A percentile compares a stretch with the other conserved stretches of the same genome.
phyloP scores from a whole-genome alignment of 2,329 filamentous ascomycete species.

The Thielaviopsis ethacetica region DNA sequence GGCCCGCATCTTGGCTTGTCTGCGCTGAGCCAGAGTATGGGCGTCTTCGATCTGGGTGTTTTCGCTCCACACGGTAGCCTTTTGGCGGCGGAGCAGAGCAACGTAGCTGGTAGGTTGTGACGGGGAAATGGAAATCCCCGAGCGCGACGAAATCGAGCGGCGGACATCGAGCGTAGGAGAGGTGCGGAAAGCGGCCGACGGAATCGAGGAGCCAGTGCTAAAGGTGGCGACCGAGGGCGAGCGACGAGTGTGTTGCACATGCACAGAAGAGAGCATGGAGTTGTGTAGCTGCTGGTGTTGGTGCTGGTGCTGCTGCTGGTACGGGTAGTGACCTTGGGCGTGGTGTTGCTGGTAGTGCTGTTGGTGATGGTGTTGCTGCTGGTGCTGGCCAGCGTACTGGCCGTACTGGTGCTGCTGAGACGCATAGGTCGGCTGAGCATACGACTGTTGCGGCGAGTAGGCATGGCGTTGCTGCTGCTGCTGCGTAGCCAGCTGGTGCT shows the following conservation, averaged over 20 bases:
- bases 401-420: constrained; percentile 8
- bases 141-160: constrained; percentile 68
- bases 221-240: constrained; percentile 52
- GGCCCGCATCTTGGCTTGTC: constrained; percentile 74
- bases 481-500: constrained; percentile 3
- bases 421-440: constrained; percentile 3
- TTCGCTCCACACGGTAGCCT: constrained; percentile 97
- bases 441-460: constrained; percentile 3
- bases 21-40: constrained; percentile 62
- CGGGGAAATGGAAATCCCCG: constrained; percentile 31
- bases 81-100: constrained; percentile 88
- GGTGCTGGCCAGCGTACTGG: constrained; percentile 2
- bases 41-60: constrained; percentile 86
- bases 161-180: constrained; percentile 44
- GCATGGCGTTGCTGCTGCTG: constrained; percentile 10
- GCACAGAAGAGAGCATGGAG: constrained; percentile 12
- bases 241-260: constrained; percentile 30
- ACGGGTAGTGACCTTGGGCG: constrained; percentile 15
- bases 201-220: constrained; percentile 55
- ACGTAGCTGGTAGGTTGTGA: constrained; percentile 59
- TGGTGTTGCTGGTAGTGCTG: constrained; percentile 14
- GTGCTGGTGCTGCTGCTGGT: no score
- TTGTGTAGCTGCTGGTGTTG: constrained; percentile 21
- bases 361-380: constrained; percentile 4
- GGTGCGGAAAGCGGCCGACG: constrained; percentile 38